Evolutionary conservation across 78 protist species (phyloP).

Genomic region (Dictyostelium firmibasis): DNA sequence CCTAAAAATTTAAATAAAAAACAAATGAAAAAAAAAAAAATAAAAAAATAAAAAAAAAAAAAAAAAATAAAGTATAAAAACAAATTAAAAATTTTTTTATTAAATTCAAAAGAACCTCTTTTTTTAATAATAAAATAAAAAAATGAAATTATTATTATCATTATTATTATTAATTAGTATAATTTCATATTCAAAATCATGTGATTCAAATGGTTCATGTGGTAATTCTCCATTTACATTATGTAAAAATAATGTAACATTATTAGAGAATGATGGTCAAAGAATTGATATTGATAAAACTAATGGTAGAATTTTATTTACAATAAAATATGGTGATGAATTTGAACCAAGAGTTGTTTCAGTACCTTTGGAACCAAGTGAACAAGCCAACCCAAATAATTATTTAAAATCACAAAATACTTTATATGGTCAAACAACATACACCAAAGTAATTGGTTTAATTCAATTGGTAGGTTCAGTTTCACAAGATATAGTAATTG

Average conservation of each 20-base stretch:
- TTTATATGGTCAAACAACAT: background rate
- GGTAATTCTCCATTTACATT: background rate
- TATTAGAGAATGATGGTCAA: background rate
- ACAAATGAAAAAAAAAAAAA: too few relatives aligned
- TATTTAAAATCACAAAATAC: background rate
- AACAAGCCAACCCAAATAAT: too few relatives aligned
- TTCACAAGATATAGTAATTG: background rate
- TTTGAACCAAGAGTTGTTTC: slow-evolving; percentile 4
- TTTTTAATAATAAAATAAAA: background rate
- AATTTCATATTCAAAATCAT: background rate
- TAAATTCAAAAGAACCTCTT: too few relatives aligned
- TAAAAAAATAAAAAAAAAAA: too few relatives aligned
- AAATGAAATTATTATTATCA: background rate
- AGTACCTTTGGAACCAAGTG: background rate
- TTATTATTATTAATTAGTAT: background rate
- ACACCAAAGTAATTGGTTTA: background rate
- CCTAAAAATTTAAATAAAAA: background rate
- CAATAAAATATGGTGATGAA: background rate
- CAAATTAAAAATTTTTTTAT: too few relatives aligned
- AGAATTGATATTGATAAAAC: background rate
- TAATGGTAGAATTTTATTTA: background rate
- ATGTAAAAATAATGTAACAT: background rate
- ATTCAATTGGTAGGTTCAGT: background rate
- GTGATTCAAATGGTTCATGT: background rate
- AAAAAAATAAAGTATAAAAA: too few relatives aligned